phyloP scores from a whole-genome alignment of 495 filamentous ascomycete species.

The Daldinia decipiens region DNA sequence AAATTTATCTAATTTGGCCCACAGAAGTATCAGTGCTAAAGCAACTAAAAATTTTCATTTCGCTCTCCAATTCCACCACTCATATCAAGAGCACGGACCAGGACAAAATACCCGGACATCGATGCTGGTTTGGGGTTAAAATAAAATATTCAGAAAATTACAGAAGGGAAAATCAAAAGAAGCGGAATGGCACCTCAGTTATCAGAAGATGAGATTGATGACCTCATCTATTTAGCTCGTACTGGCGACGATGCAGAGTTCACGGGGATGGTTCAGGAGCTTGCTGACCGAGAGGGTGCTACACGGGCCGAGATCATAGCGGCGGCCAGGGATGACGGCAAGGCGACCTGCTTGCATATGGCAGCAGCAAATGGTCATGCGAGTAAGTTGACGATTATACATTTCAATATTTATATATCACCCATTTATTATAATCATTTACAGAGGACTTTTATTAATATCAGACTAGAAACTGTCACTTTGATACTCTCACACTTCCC shows the following conservation, averaged over 20 bases:
- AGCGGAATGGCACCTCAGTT: slow-evolving; percentile 62
- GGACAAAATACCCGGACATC: background rate
- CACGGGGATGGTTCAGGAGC: slow-evolving; percentile 63
- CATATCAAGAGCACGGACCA: slow-evolving; percentile 13
- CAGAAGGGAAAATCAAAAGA: background rate
- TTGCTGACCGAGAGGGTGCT: slow-evolving; percentile 65
- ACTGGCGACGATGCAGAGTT: slow-evolving; percentile 78
- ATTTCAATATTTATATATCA: background rate
- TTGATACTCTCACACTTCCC: slow-evolving; percentile 54
- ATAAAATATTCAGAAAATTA: background rate
- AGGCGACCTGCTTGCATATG: slow-evolving; percentile 85
- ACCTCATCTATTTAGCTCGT: slow-evolving; percentile 86
- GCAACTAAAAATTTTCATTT: slow-evolving; percentile 19
- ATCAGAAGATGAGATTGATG: slow-evolving; percentile 81
- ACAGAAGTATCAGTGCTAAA: background rate
- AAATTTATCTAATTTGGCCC: background rate
- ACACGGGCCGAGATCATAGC: slow-evolving; percentile 67
- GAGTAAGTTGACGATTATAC: slow-evolving; percentile 60
- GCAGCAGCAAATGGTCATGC: slow-evolving; percentile 87
- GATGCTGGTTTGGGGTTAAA: background rate
- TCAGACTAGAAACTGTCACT: slow-evolving; percentile 52
- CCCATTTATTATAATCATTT: background rate
- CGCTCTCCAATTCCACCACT: slow-evolving; percentile 1
- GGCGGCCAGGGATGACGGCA: slow-evolving; percentile 73
- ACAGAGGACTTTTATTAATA: background rate